Evolutionary conservation across 2,329 filamentous ascomycete genomes (phyloP).

Genomic region (Penicillium freii): DNA sequence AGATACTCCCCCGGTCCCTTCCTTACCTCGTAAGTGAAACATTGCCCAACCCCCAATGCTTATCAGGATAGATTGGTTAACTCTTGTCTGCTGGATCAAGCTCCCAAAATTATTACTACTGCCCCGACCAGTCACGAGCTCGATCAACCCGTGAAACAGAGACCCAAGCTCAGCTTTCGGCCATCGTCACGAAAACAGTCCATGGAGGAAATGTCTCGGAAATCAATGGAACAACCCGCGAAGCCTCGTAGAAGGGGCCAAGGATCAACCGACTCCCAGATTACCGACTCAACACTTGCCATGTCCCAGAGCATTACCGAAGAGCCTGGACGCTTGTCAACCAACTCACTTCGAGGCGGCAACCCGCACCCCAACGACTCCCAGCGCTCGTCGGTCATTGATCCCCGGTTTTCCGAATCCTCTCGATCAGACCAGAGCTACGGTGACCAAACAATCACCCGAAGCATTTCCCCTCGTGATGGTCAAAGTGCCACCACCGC

Average conservation of each 20-base stretch:
- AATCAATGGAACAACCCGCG: constrained; percentile 15
- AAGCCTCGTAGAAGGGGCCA: constrained; percentile 25
- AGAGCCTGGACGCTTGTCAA: constrained; percentile 55
- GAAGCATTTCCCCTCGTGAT: constrained; percentile 62
- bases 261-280: constrained; percentile 31
- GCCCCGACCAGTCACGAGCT: constrained; percentile 71
- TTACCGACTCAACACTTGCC: constrained; percentile 32
- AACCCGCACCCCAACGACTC: constrained; percentile 63
- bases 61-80: not conserved
- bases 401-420: constrained; percentile 74
- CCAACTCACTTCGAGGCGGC: constrained; percentile 43
- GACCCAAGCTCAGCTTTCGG: constrained; percentile 42
- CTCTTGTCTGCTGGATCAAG: constrained; percentile 27
- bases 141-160: constrained; percentile 44
- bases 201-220: constrained; percentile 31
- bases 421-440: constrained; percentile 85
- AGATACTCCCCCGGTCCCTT: constrained; percentile 48
- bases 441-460: constrained; percentile 60
- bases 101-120: constrained; percentile 81
- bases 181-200: constrained; percentile 35
- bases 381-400: constrained; percentile 60
- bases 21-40: constrained; percentile 39
- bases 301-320: constrained; percentile 58
- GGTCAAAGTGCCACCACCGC: constrained; percentile 56
- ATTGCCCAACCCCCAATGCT: not conserved